Conservation (phyloP, 2,329 filamentous ascomycete species). For the Venturiaceae sp. region DNA sequence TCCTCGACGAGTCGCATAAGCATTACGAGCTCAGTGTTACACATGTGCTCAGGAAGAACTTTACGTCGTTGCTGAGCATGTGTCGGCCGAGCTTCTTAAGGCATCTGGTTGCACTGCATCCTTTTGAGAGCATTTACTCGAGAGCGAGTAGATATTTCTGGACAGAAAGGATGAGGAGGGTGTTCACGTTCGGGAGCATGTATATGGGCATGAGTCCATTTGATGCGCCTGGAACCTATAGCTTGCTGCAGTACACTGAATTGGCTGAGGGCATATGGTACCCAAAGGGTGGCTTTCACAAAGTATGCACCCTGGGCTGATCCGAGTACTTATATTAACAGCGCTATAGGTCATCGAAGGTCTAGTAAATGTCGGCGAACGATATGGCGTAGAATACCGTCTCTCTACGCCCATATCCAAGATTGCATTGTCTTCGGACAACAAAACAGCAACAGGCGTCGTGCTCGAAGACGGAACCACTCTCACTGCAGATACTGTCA, state of each 20-base stretch:
- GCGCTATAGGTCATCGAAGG: conserved; percentile 41
- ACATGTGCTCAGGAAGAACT: conserved; percentile 60
- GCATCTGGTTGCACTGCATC: conserved; percentile 53
- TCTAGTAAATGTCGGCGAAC: conserved; percentile 52
- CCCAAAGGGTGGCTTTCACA: conserved; percentile 60
- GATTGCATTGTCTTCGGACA: conserved; percentile 50
- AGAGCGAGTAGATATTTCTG: conserved; percentile 58
- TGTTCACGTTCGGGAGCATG: conserved; percentile 73
- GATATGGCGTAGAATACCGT: conserved; percentile 52
- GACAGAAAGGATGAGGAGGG: conserved; percentile 57
- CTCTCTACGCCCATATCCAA: conserved; percentile 48
- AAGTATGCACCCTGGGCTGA: conserved; percentile 26
- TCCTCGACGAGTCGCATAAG: conserved; percentile 55
- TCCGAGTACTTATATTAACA: conserved; percentile 9
- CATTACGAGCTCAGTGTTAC: conserved; percentile 61
- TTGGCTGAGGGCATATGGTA: conserved; percentile 70
- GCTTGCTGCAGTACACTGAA: conserved; percentile 65
- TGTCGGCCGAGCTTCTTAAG: conserved; percentile 47
- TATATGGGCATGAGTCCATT: conserved; percentile 77
- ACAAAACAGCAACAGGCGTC: conserved; percentile 22
- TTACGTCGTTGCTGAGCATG: conserved; percentile 50
- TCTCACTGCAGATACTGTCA: conserved; percentile 54
- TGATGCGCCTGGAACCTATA: conserved; percentile 66
- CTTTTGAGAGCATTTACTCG: conserved; percentile 60
- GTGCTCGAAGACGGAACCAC: conserved; percentile 12